Percentiles rank a stretch among this genome's conserved stretches.
Evolutionary conservation across 352 stramenopile genomes (phyloP).

Genomic region (Sclerospora graminicola): DNA sequence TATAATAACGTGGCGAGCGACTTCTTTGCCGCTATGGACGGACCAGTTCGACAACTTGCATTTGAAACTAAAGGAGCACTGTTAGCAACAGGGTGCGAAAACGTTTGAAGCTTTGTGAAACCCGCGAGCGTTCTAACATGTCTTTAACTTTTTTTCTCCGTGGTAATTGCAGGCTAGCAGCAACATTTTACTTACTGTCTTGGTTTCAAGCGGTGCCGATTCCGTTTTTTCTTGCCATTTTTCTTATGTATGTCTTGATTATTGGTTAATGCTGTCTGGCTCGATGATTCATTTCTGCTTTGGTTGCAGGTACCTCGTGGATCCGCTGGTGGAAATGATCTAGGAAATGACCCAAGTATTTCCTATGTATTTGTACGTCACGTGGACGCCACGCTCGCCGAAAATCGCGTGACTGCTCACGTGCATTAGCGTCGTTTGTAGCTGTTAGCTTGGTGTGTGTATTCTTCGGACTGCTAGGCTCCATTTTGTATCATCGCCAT

Average conservation of each 20-base stretch:
- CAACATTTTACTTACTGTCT: conserved; percentile 67
- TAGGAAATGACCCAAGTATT: conserved; percentile 82
- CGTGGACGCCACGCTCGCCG: conserved; percentile 56
- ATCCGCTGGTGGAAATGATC: conserved; percentile 81
- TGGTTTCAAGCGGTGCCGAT: conserved; percentile 82
- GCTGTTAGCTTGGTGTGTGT: conserved; percentile 79
- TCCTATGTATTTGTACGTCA: conserved; percentile 79
- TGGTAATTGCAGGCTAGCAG: conserved; percentile 36
- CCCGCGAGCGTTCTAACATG: neutral
- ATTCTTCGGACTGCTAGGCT: conserved; percentile 79
- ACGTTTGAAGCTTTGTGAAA: too few relatives aligned
- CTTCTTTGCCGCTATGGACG: conserved; percentile 42
- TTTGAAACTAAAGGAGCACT: too few relatives aligned
- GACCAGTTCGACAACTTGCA: too few relatives aligned
- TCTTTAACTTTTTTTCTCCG: neutral
- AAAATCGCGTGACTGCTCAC: conserved; percentile 71
- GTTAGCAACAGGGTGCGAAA: too few relatives aligned
- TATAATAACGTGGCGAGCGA: conserved; percentile 50
- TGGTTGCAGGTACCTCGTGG: conserved; percentile 55
- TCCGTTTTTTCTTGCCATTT: conserved; percentile 83
- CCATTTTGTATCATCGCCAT: conserved; percentile 85
- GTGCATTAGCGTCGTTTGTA: conserved; percentile 71
- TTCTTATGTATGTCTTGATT: conserved; percentile 55
- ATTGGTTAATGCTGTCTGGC: neutral
- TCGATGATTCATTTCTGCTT: neutral